These are phyloP conservation scores for Vanrija sp. DNA, from an alignment of 1,284 basidiomycete genomes.

Conservation along the genomic window DNA sequence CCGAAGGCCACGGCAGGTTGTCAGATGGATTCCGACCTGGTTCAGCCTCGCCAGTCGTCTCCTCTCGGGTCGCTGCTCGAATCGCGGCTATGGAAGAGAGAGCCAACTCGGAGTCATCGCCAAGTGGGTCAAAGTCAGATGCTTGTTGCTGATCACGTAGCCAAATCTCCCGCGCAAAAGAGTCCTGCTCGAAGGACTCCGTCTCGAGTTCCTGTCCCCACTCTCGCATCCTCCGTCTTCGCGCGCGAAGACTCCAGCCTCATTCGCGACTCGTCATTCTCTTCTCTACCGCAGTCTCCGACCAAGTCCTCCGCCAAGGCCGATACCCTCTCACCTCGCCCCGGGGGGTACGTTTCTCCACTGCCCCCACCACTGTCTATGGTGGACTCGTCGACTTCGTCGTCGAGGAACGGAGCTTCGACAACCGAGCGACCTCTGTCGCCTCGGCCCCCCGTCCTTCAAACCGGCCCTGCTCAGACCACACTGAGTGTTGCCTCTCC, in stretches of 20 bases:
- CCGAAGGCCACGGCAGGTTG: no score
- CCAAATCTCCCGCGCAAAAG: not conserved
- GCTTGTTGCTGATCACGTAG: no score
- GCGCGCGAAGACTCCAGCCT: not conserved
- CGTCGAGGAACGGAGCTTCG: no score
- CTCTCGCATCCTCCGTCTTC: constrained; percentile 3
- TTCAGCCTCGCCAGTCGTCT: not conserved
- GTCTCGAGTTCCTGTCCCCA: constrained; percentile 1
- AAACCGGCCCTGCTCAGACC: no score
- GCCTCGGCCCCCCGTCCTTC: no score
- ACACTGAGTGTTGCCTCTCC: no score
- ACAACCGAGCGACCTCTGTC: no score
- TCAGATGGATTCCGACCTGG: not conserved
- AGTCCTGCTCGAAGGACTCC: no score
- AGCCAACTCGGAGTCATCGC: no score
- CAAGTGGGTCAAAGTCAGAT: no score
- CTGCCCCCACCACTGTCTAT: constrained; percentile 7
- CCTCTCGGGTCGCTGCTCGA: not conserved
- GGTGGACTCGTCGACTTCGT: no score
- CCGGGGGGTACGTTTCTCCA: constrained; percentile 8
- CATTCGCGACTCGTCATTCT: constrained; percentile 9
- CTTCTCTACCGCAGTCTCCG: constrained; percentile 6
- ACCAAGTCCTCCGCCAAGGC: not conserved
- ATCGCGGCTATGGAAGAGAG: no score
- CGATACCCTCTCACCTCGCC: not conserved